A percentile compares a stretch with the other conserved stretches of the same genome.
Evolutionary conservation across 768 basidiomycete genomes (phyloP).

Genomic region (Serendipita sp.): DNA sequence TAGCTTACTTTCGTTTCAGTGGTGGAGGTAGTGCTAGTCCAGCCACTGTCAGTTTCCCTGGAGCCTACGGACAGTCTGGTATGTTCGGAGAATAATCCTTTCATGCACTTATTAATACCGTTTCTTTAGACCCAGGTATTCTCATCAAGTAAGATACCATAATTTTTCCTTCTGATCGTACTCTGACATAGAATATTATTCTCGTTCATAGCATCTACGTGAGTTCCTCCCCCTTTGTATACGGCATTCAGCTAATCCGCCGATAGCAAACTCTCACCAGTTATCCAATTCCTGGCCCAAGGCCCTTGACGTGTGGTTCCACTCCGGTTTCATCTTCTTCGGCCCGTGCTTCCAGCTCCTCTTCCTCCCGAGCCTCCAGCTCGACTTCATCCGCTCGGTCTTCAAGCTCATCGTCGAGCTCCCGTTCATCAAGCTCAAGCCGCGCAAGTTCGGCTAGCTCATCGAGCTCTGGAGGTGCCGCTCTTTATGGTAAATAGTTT

Average conservation of each 20-base stretch:
- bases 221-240: not conserved
- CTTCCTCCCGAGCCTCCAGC: not conserved
- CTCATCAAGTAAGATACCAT: slow-evolving; percentile 15
- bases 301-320: slow-evolving; percentile 17
- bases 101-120: not conserved
- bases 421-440: no score
- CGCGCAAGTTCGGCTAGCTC: no score
- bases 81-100: not conserved
- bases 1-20: not conserved
- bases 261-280: not conserved
- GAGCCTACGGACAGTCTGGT: slow-evolving; percentile 9
- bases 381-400: slow-evolving; percentile 5
- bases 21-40: slow-evolving; percentile 10
- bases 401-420: not conserved
- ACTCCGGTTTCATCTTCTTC: not conserved
- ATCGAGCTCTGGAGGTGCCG: no score
- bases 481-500: not conserved
- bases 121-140: slow-evolving; percentile 19
- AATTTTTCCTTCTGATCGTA: not conserved
- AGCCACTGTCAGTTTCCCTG: slow-evolving; percentile 11
- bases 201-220: not conserved
- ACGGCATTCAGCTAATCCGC: not conserved
- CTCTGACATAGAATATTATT: not conserved
- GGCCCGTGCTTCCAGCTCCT: not conserved
- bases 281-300: slow-evolving; percentile 11